Base-by-base conservation (phyloP, 2,329 filamentous ascomycete genomes). In the Graphiopsis chlorocephala region DNA sequence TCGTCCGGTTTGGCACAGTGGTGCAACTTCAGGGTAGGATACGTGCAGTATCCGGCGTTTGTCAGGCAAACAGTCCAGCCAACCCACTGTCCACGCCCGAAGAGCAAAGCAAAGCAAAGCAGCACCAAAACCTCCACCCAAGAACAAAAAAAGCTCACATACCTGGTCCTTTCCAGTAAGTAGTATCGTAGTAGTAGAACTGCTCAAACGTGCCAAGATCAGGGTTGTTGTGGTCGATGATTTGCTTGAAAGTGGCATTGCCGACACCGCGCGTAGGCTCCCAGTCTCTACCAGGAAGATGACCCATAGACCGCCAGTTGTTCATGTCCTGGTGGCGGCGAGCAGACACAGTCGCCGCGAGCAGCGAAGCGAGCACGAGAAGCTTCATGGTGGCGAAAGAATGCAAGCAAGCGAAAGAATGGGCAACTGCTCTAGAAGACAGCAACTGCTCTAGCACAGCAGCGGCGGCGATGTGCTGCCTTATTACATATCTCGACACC, bases 161-260 rank as follows among this genome's bases (percentile, higher is more conserved):
- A 63, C 60, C 72, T 53, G 83, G 81, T 0, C 84, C 85, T 14
- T 76, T 76, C 83, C 83, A 87, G 68, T 74, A 82, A 42, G 82
- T 78, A 0, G 78, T 76, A 68, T 80, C 83, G 72, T 79, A 86
- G 77, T 80, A 85, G 72, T 81, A 86, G 48, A 80, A 78, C 73
- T 86, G 83, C 29, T 78, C 75, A 68, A 86, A 86, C 0, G 81
- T 86, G 12, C 84, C 84, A 14, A 85, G 74, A n/a, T 76, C 76
- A 1, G 84, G 84, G 68, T 86, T 77, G 4, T 79, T 74, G 73
- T 89, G 86, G 70, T 89, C 85, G 57, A 88, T 83, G 62, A 84
- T 77, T 73, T 88, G 86, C 67, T 83, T 72, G 65, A 86, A 87
- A 6, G 75, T 78, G 29, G 72, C 66, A 62, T 72, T 73, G 31